phyloP scores from a whole-genome alignment of 2,329 filamentous ascomycete genomes.

The Ophiostoma ulmi region DNA sequence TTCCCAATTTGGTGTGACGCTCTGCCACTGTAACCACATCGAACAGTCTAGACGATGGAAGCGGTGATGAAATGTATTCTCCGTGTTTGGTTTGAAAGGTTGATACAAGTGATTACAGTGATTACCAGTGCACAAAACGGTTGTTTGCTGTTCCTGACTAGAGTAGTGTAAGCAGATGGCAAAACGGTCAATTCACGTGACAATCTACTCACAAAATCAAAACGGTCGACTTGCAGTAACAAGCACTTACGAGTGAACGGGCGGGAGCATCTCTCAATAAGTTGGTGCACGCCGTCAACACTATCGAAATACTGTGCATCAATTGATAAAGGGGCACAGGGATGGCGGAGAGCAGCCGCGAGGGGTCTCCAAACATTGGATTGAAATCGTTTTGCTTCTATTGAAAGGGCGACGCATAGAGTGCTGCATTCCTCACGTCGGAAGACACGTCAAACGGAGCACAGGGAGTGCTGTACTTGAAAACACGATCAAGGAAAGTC shows the following conservation, averaged over 20 bases:
- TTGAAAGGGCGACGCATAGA: not conserved
- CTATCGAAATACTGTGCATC: not conserved
- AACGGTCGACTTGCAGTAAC: not conserved
- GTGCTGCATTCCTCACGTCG: conserved; percentile 8
- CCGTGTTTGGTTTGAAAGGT: not conserved
- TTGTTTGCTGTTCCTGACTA: not conserved
- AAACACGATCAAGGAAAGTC: not conserved
- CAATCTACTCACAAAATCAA: not conserved
- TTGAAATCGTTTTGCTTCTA: not conserved
- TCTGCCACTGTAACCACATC: not conserved
- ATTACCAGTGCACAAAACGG: not conserved
- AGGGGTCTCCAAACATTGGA: not conserved
- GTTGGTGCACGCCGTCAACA: not conserved
- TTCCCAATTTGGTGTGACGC: not conserved
- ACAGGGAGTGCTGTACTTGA: not conserved
- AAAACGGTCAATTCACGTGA: not conserved
- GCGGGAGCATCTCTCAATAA: not conserved
- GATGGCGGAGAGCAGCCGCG: not conserved
- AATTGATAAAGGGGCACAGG: conserved; percentile 7
- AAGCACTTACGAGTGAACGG: not conserved
- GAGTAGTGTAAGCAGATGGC: not conserved
- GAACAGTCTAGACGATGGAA: not conserved
- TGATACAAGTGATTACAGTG: not conserved
- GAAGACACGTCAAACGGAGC: conserved; percentile 1
- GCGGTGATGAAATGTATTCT: not conserved